These are phyloP conservation scores for Plectosphaerella plurivora DNA, from an alignment of 2,329 filamentous ascomycete genomes.

Conservation along the genomic window DNA sequence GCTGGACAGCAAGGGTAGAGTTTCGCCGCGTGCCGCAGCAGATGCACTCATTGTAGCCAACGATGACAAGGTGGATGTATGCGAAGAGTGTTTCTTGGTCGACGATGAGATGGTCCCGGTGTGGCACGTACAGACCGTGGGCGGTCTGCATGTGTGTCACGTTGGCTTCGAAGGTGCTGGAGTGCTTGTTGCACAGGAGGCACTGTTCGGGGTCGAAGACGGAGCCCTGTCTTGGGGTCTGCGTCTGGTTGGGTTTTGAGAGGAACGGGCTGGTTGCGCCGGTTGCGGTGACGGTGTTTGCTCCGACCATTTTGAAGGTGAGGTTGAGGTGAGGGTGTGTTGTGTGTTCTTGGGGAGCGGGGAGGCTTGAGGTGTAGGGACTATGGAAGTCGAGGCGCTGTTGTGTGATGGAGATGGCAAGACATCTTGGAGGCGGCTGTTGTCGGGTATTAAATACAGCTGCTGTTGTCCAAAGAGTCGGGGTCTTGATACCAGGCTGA, in stretches of 20 bases:
- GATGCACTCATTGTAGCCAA: conserved; percentile 44
- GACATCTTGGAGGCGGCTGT: too few relatives aligned
- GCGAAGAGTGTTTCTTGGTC: conserved; percentile 41
- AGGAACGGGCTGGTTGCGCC: background rate
- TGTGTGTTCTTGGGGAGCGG: background rate
- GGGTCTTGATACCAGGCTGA: too few relatives aligned
- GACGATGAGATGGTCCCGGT: conserved; percentile 31
- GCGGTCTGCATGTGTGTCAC: conserved; percentile 42
- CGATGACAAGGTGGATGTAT: conserved; percentile 45
- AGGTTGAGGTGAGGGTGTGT: background rate
- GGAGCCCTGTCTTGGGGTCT: background rate
- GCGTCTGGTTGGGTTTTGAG: background rate
- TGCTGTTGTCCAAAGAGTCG: background rate
- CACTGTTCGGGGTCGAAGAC: conserved; percentile 26
- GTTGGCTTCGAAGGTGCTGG: conserved; percentile 26
- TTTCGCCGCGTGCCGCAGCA: conserved; percentile 39
- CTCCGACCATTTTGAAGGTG: background rate
- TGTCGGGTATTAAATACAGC: too few relatives aligned
- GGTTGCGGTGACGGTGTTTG: background rate
- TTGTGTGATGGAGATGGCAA: background rate
- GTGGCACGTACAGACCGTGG: conserved; percentile 41
- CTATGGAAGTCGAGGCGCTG: background rate
- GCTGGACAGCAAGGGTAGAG: conserved; percentile 39
- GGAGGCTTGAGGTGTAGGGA: background rate
- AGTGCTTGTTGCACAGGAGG: conserved; percentile 34